Conservation (phyloP, 2,329 filamentous ascomycete species). For the Claviceps spartinae region DNA sequence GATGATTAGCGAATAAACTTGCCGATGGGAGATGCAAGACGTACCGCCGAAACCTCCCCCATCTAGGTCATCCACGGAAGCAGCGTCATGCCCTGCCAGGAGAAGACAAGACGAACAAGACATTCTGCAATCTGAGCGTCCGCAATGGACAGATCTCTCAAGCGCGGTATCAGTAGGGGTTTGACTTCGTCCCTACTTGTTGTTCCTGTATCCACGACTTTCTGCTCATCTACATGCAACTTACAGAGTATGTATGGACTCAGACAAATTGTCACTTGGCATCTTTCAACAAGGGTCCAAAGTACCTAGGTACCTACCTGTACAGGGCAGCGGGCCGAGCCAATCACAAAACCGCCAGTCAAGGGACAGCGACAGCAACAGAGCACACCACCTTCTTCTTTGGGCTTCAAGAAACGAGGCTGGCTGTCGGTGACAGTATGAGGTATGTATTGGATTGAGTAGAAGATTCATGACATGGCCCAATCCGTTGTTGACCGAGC, state of each 20-base stretch:
- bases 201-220: too few relatives aligned
- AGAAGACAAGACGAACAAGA: not conserved
- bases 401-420: not conserved
- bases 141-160: not conserved
- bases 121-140: not conserved
- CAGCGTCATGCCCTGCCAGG: not conserved
- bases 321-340: not conserved
- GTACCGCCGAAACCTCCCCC: not conserved
- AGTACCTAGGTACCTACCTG: too few relatives aligned
- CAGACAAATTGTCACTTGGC: not conserved
- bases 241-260: not conserved
- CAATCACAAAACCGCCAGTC: not conserved
- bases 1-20: not conserved
- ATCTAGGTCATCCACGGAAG: not conserved
- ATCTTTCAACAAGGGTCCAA: not conserved
- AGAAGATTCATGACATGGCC: too few relatives aligned
- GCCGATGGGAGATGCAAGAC: not conserved
- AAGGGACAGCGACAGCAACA: not conserved
- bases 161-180: too few relatives aligned
- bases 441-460: too few relatives aligned
- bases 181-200: too few relatives aligned
- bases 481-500: too few relatives aligned
- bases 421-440: too few relatives aligned
- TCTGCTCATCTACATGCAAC: too few relatives aligned
- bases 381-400: not conserved